Percentiles rank a stretch among this genome's conserved stretches.
These are phyloP conservation scores for Rhynchospora tenuis DNA, from an alignment of 176 grass and related monocot species.

Conservation along the genomic window DNA sequence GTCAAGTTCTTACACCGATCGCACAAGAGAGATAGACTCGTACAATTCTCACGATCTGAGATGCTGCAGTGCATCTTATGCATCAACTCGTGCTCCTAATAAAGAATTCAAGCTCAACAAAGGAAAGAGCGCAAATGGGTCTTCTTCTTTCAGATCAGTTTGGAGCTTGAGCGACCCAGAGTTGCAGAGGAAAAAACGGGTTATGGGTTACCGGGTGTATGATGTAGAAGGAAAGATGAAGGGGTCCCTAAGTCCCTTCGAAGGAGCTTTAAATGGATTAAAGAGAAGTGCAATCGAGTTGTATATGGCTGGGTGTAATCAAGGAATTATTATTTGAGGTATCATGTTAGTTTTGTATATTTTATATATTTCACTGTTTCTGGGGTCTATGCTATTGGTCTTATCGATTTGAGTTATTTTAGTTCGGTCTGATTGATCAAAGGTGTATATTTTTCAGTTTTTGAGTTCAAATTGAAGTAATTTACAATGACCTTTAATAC, in stretches of 20 bases:
- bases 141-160: constrained; percentile 23
- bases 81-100: constrained; percentile 17
- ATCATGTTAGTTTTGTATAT: not conserved
- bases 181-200: constrained; percentile 47
- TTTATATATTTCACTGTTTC: not conserved
- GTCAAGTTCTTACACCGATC: constrained; percentile 22
- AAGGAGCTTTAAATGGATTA: constrained; percentile 49
- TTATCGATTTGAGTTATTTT: too few species aligned
- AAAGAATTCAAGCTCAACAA: constrained; percentile 34
- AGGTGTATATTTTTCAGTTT: not conserved
- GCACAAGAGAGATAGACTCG: not conserved
- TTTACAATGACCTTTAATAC: not conserved
- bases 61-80: constrained; percentile 35
- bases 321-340: not conserved
- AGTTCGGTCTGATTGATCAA: not conserved
- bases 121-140: constrained; percentile 18
- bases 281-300: constrained; percentile 33
- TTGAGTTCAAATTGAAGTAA: not conserved
- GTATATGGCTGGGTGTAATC: constrained; percentile 15
- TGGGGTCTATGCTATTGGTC: not conserved
- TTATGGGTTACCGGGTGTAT: constrained; percentile 39
- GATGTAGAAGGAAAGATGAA: constrained; percentile 47
- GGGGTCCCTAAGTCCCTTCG: constrained; percentile 29
- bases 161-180: constrained; percentile 45
- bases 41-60: constrained; percentile 26